Conservation (phyloP, 2,329 filamentous ascomycete genomes). For the Fusarium neocosmosporiellum region DNA sequence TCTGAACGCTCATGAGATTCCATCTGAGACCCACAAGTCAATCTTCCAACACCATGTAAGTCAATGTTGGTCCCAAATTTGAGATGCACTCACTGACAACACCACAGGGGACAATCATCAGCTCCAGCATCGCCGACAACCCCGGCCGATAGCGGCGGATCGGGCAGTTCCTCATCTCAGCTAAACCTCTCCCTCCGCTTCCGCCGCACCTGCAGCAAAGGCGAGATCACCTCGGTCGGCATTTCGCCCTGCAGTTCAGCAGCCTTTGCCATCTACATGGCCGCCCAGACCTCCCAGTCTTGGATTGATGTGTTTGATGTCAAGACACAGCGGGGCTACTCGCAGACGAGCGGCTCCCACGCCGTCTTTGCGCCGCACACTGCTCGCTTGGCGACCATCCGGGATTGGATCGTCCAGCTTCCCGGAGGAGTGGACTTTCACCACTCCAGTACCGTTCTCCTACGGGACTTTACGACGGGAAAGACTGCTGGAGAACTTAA, state of each 20-base stretch:
- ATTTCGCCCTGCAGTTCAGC: conserved; percentile 41
- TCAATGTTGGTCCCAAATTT: not conserved
- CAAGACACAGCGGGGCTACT: conserved; percentile 39
- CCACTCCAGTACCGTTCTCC: conserved; percentile 45
- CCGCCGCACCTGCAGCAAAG: conserved; percentile 42
- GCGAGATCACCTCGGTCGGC: conserved; percentile 49
- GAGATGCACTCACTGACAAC: conserved; percentile 11
- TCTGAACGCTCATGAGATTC: not conserved
- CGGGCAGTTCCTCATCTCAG: not conserved
- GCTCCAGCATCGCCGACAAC: not conserved
- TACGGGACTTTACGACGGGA: conserved; percentile 46
- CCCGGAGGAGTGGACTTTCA: conserved; percentile 45
- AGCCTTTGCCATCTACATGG: conserved; percentile 47
- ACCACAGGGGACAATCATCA: conserved; percentile 30
- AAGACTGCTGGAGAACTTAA: conserved; percentile 48
- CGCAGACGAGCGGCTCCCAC: conserved; percentile 47
- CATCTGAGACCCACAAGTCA: not conserved
- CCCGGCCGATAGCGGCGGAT: not conserved
- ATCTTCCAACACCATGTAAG: conserved; percentile 31
- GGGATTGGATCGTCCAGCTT: conserved; percentile 47
- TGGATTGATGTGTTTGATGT: conserved; percentile 52
- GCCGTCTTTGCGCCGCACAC: conserved; percentile 44
- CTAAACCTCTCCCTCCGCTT: conserved; percentile 44
- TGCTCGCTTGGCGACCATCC: conserved; percentile 44
- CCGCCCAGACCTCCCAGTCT: conserved; percentile 45